Evolutionary conservation across 2,329 filamentous ascomycete species (phyloP).

Genomic region (Verticillium tricorpus): DNA sequence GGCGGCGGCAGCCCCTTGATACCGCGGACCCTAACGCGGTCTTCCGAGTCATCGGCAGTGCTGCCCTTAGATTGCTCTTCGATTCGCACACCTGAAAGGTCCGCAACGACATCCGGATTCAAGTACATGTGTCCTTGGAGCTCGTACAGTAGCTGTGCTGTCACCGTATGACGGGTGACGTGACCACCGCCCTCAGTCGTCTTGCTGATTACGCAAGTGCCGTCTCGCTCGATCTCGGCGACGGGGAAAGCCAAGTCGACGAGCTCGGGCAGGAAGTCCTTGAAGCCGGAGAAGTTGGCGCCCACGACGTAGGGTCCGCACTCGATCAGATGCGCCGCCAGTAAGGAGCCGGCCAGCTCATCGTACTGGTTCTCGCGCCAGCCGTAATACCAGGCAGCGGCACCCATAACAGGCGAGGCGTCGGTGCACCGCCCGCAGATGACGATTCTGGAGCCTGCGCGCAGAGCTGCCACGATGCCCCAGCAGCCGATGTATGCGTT

Average conservation of each 20-base stretch:
- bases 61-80: conserved; percentile 23
- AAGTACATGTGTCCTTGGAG: conserved; percentile 42
- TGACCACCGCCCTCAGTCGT: conserved; percentile 25
- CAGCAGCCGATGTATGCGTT: conserved; percentile 49
- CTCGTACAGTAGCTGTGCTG: conserved; percentile 45
- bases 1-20: conserved; percentile 38
- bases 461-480: conserved; percentile 32
- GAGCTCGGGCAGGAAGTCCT: conserved; percentile 19
- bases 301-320: conserved; percentile 47
- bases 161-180: conserved; percentile 30
- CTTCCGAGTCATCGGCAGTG: neutral
- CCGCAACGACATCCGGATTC: conserved; percentile 42
- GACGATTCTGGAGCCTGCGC: conserved; percentile 34
- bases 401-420: conserved; percentile 44
- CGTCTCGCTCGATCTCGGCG: conserved; percentile 40
- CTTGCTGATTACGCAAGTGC: conserved; percentile 35
- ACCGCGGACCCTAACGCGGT: conserved; percentile 35
- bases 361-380: conserved; percentile 42
- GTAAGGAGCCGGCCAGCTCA: conserved; percentile 37
- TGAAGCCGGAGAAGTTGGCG: conserved; percentile 44
- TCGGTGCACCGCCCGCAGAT: conserved; percentile 38
- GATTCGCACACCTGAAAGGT: conserved; percentile 29
- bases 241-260: conserved; percentile 41
- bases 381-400: conserved; percentile 46
- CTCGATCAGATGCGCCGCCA: conserved; percentile 47